Evolutionary conservation across 257 asterid species (phyloP).

Genomic region (Solanum tarapatanum): DNA sequence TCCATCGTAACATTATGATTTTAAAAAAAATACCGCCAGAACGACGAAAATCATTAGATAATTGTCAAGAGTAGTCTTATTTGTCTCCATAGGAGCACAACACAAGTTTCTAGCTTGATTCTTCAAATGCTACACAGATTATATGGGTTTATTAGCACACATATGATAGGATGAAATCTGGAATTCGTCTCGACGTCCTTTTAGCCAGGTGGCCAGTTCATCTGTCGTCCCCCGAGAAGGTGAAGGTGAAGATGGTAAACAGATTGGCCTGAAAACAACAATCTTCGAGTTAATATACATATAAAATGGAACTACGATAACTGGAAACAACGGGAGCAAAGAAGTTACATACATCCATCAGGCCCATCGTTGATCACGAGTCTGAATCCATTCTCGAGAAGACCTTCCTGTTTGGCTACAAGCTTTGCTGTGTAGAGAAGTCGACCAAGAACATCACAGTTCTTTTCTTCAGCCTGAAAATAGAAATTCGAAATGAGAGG

Average conservation of each 20-base stretch:
- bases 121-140: neutral
- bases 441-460: conserved; percentile 61
- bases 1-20: neutral
- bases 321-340: neutral
- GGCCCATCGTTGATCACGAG: conserved; percentile 88
- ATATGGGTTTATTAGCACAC: neutral
- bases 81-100: neutral
- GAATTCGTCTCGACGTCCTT: neutral
- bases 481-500: neutral
- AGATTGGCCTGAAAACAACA: conserved; percentile 57
- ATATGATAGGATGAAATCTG: neutral
- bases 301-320: neutral
- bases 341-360: conserved; percentile 49
- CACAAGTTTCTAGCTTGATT: neutral
- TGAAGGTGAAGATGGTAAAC: conserved; percentile 90
- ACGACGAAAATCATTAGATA: neutral
- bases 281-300: neutral
- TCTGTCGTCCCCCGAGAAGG: conserved; percentile 86
- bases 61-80: neutral
- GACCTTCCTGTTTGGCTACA: conserved; percentile 87
- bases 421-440: conserved; percentile 81
- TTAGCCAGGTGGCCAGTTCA: conserved; percentile 99
- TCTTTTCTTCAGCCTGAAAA: conserved; percentile 77
- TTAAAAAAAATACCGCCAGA: neutral
- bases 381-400: conserved; percentile 65